A percentile compares a stretch with the other conserved stretches of the same genome.
These are phyloP conservation scores for Phytophthora sansomeana DNA, from an alignment of 352 stramenopile species.

Conservation along the genomic window DNA sequence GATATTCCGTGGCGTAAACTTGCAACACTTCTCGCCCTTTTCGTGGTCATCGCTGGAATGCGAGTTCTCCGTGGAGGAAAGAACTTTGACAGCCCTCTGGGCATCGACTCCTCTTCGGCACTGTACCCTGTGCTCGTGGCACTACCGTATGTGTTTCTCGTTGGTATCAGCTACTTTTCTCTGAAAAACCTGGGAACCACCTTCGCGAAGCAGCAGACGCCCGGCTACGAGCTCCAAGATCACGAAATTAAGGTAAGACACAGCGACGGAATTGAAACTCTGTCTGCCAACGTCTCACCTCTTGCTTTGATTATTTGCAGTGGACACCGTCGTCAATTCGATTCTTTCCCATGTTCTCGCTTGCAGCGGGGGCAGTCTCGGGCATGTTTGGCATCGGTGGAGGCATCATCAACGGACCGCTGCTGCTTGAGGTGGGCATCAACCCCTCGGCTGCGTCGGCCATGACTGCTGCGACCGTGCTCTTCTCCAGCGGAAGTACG, in stretches of 20 bases:
- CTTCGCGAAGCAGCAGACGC: slow-evolving; percentile 61
- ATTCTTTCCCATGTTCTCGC: slow-evolving; percentile 91
- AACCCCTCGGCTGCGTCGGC: slow-evolving; percentile 83
- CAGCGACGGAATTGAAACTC: neutral
- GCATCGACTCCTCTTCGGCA: slow-evolving; percentile 84
- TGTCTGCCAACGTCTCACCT: neutral
- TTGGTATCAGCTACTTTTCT: slow-evolving; percentile 79
- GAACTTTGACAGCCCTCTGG: slow-evolving; percentile 88
- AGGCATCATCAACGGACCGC: slow-evolving; percentile 95
- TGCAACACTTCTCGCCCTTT: slow-evolving; percentile 83
- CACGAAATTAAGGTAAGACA: slow-evolving; percentile 53
- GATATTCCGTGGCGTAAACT: slow-evolving; percentile 83
- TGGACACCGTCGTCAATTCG: slow-evolving; percentile 68
- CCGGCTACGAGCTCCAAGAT: slow-evolving; percentile 54
- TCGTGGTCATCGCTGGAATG: slow-evolving; percentile 90
- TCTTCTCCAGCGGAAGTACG: slow-evolving; percentile 78
- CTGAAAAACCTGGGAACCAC: slow-evolving; percentile 59
- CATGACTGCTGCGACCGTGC: slow-evolving; percentile 86
- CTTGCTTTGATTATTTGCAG: slow-evolving; percentile 28
- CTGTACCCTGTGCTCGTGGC: slow-evolving; percentile 77
- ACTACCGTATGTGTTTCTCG: slow-evolving; percentile 70
- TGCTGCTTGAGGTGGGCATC: slow-evolving; percentile 95
- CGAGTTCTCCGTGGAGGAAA: slow-evolving; percentile 94
- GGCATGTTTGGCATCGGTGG: slow-evolving; percentile 97
- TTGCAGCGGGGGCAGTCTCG: slow-evolving; percentile 91